These are phyloP conservation scores for Venturiaceae sp. DNA, from an alignment of 2,329 filamentous ascomycete genomes.

Conservation along the genomic window DNA sequence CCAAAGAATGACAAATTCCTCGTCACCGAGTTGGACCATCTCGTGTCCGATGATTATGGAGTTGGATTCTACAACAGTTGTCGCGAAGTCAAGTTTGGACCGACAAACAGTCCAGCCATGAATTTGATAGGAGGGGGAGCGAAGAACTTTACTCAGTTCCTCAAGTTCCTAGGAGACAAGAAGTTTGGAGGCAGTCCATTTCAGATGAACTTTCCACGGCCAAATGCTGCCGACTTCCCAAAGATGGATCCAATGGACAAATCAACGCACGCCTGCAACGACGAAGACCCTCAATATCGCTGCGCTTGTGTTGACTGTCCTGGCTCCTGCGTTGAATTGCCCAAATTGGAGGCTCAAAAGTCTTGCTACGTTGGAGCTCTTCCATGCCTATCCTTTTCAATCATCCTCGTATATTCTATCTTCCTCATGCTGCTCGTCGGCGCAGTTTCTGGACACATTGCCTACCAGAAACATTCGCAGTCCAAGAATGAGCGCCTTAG, in stretches of 20 bases:
- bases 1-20: constrained; percentile 51
- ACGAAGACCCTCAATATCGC: constrained; percentile 72
- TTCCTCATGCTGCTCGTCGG: constrained; percentile 59
- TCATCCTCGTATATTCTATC: constrained; percentile 75
- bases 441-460: constrained; percentile 62
- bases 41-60: constrained; percentile 77
- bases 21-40: constrained; percentile 85
- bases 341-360: constrained; percentile 58
- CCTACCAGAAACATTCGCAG: constrained; percentile 62
- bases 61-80: constrained; percentile 91
- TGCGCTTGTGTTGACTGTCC: constrained; percentile 94
- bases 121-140: constrained; percentile 92
- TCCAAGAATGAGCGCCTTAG: constrained; percentile 75
- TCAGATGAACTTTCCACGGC: constrained; percentile 85
- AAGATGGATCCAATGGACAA: constrained; percentile 65
- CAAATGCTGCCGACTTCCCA: constrained; percentile 47
- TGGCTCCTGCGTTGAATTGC: constrained; percentile 71
- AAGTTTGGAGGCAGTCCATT: constrained; percentile 89
- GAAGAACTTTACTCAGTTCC: constrained; percentile 75
- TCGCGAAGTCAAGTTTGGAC: constrained; percentile 97
- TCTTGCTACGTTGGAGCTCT: constrained; percentile 76
- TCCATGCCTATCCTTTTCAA: constrained; percentile 89
- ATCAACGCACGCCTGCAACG: constrained; percentile 78
- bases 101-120: constrained; percentile 88
- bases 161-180: constrained; percentile 90